Evolutionary conservation across 1,284 basidiomycete species (phyloP).

Genomic region (Mrakiaceae sp.): DNA sequence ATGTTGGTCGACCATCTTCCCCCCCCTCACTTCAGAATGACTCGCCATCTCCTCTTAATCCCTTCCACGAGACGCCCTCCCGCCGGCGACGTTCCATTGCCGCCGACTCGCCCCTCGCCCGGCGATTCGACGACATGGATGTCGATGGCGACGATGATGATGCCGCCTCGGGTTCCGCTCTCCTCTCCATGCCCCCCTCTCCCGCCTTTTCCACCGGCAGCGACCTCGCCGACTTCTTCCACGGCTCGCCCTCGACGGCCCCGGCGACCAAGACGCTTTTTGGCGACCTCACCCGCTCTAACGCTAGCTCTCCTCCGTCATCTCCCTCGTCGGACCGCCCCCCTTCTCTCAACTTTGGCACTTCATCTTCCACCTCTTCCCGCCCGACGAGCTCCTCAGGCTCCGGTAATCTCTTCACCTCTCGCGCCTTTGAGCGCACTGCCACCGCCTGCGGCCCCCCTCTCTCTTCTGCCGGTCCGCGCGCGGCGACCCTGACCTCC

Average conservation of each 20-base stretch:
- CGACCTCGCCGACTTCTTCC: background rate
- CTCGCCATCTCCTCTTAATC: too few species aligned
- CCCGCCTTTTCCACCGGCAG: background rate
- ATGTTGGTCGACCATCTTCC: too few species aligned
- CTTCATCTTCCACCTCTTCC: too few species aligned
- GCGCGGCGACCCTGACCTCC: too few species aligned
- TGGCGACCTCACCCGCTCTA: background rate
- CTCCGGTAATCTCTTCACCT: too few species aligned
- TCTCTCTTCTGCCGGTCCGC: too few species aligned
- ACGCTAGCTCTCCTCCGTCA: conserved; percentile 1
- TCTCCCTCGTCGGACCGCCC: conserved; percentile 4
- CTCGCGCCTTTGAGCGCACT: too few species aligned
- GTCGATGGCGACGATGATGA: background rate
- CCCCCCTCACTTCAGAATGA: too few species aligned
- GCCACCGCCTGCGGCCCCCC: too few species aligned
- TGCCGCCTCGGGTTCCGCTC: background rate
- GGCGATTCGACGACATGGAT: conserved; percentile 4
- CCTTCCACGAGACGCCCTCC: too few species aligned
- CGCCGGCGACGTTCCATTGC: too few species aligned
- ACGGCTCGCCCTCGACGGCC: conserved; percentile 6
- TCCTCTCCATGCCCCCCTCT: conserved; percentile 2
- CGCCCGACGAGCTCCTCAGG: too few species aligned
- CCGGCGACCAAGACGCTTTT: conserved; percentile 4
- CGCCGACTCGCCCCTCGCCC: background rate
- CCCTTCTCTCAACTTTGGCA: background rate